These are phyloP conservation scores for Porodaedalea pini DNA, from an alignment of 1,284 basidiomycete species.

Conservation along the genomic window DNA sequence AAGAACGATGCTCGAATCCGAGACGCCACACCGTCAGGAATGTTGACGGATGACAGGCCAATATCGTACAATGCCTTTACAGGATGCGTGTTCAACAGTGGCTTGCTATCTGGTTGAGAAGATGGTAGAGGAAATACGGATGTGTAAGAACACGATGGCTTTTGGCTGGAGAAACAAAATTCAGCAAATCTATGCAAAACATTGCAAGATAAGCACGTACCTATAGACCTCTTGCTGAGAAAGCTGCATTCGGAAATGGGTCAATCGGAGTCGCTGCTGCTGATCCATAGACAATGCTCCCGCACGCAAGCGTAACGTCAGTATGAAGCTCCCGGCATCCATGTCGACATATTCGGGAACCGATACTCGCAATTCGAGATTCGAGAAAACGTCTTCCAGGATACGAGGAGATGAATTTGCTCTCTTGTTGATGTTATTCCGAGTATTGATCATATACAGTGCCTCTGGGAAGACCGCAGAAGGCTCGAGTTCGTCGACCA, in stretches of 20 bases:
- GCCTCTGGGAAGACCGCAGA: slow-evolving; percentile 25
- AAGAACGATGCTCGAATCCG: slow-evolving; percentile 18
- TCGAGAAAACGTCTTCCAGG: slow-evolving; percentile 50
- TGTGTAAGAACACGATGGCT: slow-evolving; percentile 38
- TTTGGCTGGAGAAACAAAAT: slow-evolving; percentile 34
- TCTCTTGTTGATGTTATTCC: slow-evolving; percentile 22
- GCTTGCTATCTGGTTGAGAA: slow-evolving; percentile 58
- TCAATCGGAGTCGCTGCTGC: slow-evolving; percentile 49
- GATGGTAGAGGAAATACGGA: slow-evolving; percentile 52
- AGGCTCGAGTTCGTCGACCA: slow-evolving; percentile 16
- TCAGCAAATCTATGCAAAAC: not conserved
- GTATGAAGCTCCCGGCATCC: slow-evolving; percentile 43
- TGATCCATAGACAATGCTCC: slow-evolving; percentile 44
- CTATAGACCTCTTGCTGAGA: slow-evolving; percentile 62
- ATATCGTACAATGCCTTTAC: slow-evolving; percentile 51
- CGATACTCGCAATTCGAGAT: slow-evolving; percentile 58
- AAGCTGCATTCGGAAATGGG: slow-evolving; percentile 51
- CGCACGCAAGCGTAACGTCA: slow-evolving; percentile 59
- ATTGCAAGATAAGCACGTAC: slow-evolving; percentile 36
- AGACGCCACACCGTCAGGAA: slow-evolving; percentile 31
- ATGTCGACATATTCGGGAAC: slow-evolving; percentile 53
- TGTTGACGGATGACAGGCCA: slow-evolving; percentile 37
- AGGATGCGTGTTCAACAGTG: slow-evolving; percentile 52
- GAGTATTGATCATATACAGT: slow-evolving; percentile 43
- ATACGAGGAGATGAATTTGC: slow-evolving; percentile 31